phyloP scores from a whole-genome alignment of 106 monocot genomes.

The Platanthera guangdongensis region DNA sequence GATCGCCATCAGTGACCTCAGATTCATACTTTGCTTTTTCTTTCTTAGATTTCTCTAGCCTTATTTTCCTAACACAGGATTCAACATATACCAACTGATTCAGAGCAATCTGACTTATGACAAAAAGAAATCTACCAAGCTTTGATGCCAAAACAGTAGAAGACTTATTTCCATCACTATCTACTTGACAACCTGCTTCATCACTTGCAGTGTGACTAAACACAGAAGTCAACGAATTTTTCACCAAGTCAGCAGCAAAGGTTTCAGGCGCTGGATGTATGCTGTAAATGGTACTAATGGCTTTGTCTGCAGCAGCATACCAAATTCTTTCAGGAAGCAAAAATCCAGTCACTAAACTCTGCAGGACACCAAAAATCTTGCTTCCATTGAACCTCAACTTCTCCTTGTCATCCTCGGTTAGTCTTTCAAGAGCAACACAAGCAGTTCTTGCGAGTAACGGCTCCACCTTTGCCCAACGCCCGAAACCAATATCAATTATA shows the following conservation, averaged over 20 bases:
- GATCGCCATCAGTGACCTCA: conserved; percentile 14
- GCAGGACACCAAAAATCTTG: conserved; percentile 56
- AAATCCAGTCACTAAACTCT: conserved; percentile 54
- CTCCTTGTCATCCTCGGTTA: conserved; percentile 78
- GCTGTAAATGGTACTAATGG: conserved; percentile 69
- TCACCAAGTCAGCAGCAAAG: conserved; percentile 64
- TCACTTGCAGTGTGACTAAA: conserved; percentile 25
- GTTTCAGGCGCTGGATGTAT: conserved; percentile 78
- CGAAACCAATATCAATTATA: conserved; percentile 97
- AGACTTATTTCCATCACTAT: conserved; percentile 10
- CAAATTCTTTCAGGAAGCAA: conserved; percentile 76
- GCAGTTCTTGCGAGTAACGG: conserved; percentile 92
- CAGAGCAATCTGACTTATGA: conserved; percentile 79
- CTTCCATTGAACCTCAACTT: conserved; percentile 40
- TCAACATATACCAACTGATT: conserved; percentile 90
- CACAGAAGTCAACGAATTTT: conserved; percentile 42
- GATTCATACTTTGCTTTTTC: conserved; percentile 37
- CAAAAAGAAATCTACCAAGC: conserved; percentile 73
- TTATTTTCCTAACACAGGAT: conserved; percentile 56
- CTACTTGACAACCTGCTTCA: conserved; percentile 18
- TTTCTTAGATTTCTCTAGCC: conserved; percentile 61
- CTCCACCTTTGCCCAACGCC: conserved; percentile 93
- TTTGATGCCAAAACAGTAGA: conserved; percentile 35
- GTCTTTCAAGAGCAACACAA: conserved; percentile 75
- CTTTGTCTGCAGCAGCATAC: conserved; percentile 88